Base-by-base conservation (phyloP, 179 eudicot species). In the Heliamphora ciliata region DNA sequence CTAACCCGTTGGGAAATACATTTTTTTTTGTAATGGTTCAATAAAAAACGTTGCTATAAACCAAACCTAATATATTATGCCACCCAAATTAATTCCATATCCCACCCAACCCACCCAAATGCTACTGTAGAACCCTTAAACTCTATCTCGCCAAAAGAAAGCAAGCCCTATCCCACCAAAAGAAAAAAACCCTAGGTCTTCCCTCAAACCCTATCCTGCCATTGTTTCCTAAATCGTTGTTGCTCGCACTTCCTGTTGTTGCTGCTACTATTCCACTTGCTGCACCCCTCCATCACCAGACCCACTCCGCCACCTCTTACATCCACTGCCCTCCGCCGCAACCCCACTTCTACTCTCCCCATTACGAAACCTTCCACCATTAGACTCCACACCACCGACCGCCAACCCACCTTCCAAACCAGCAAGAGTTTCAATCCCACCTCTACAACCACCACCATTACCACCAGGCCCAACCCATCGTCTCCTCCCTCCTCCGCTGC, bases 401-500 rank as follows among this genome's bases (percentile, higher is more conserved):
- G 44, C 60, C 85, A 79, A 47, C 80, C 59, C 83, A 80, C 60
- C 74, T 24, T n/a, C 70, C 11, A 58, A 54, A 81, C 9, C 67
- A 52, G 13, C 56, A 60, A 56, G 86, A 79, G 18, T 76, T 77
- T 48, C 77, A 69, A 40, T 66, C 18, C 50, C 81, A 77, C 51
- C 18, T 18, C 2, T 54, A 24, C 59, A 68, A 47, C 17, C 55
- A 24, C 0, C 79, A 65, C 4, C 69, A 77, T 1, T 15, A 40
- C 6, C 9, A 31, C 6, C 74, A 75, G 11, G 15, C 81, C 64
- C 87, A 83, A 46, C 90, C 84, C 70, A 77, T n/a, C 11, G 73
- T 91, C 52, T 72, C 88, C 68, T 88, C 97, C 60, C 95, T 95
- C 10, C 82, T 90, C 79, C 89, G 84, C 78, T 90, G 98, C 75